Percentiles rank a stretch among this genome's conserved stretches.
Evolutionary conservation across 1,284 basidiomycete species (phyloP).

Genomic region (Moesziomyces globuligerus): DNA sequence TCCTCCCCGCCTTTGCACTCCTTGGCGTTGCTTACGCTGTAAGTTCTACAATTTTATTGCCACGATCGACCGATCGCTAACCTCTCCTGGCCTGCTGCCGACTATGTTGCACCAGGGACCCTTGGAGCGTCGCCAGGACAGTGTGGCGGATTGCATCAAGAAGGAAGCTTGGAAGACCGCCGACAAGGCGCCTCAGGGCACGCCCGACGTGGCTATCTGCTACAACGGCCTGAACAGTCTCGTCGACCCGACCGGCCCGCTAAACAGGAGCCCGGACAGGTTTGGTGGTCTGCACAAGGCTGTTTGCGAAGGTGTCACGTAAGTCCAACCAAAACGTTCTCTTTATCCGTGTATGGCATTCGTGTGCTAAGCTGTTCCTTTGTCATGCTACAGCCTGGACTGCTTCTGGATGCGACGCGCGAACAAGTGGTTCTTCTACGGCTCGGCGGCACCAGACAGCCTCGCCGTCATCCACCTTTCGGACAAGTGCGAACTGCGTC

Average conservation of each 20-base stretch:
- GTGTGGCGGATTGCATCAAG: too few species aligned
- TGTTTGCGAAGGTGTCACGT: constrained; percentile 1
- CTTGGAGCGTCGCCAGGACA: too few species aligned
- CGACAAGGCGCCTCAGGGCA: too few species aligned
- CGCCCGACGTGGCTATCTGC: not conserved
- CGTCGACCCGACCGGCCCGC: not conserved
- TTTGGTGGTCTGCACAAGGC: not conserved
- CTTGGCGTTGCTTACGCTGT: not conserved
- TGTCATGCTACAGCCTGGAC: not conserved
- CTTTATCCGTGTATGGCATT: not conserved
- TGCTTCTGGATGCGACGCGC: constrained; percentile 7
- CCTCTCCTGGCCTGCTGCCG: too few species aligned
- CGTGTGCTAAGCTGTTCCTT: not conserved
- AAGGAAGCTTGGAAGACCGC: too few species aligned
- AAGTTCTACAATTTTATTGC: not conserved
- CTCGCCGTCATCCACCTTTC: too few species aligned
- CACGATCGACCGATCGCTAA: too few species aligned
- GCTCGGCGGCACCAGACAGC: too few species aligned
- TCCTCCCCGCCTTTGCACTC: not conserved
- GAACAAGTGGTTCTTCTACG: not conserved
- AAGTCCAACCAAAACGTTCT: not conserved
- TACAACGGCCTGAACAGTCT: constrained; percentile 2
- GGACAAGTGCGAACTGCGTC: too few species aligned
- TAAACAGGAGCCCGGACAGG: not conserved
- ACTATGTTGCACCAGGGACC: too few species aligned